A percentile compares a stretch with the other conserved stretches of the same genome.
Evolutionary conservation across 495 filamentous ascomycete species (phyloP).

Genomic region (Penicillium alfredii): DNA sequence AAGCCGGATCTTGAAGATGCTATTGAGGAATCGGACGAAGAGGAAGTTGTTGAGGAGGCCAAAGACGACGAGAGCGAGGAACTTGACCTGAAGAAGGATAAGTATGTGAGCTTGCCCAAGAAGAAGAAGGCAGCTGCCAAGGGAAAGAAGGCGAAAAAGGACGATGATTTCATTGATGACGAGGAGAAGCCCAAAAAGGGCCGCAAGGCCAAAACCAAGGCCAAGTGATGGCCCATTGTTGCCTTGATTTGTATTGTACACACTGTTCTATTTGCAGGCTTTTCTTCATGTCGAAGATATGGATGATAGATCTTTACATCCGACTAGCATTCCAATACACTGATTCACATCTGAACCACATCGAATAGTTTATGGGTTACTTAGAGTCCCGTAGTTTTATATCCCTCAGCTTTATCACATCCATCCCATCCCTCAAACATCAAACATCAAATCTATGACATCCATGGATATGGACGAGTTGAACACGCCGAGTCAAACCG

Average conservation of each 20-base stretch:
- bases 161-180: slow-evolving; percentile 36
- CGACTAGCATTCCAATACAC: too few relatives aligned
- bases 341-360: too few relatives aligned
- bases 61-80: slow-evolving; percentile 63
- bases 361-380: too few relatives aligned
- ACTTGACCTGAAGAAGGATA: slow-evolving; percentile 82
- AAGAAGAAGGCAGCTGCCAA: slow-evolving; percentile 54
- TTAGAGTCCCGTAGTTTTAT: too few relatives aligned
- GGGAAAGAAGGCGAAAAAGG: slow-evolving; percentile 54
- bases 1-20: slow-evolving; percentile 94
- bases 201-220: slow-evolving; percentile 40
- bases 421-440: too few relatives aligned
- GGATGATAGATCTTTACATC: too few relatives aligned
- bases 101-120: slow-evolving; percentile 90
- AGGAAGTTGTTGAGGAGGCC: slow-evolving; percentile 52
- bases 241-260: slow-evolving; percentile 9
- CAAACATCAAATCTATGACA: too few relatives aligned
- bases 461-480: too few relatives aligned
- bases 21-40: slow-evolving; percentile 83
- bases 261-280: background rate
- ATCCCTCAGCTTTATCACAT: too few relatives aligned
- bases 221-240: slow-evolving; percentile 21
- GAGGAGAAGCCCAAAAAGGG: slow-evolving; percentile 53
- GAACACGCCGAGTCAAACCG: too few relatives aligned
- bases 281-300: background rate